A percentile compares a stretch with the other conserved stretches of the same genome.
These are phyloP conservation scores for Dendrobium nobile DNA, from an alignment of 106 monocot species.

Conservation along the genomic window DNA sequence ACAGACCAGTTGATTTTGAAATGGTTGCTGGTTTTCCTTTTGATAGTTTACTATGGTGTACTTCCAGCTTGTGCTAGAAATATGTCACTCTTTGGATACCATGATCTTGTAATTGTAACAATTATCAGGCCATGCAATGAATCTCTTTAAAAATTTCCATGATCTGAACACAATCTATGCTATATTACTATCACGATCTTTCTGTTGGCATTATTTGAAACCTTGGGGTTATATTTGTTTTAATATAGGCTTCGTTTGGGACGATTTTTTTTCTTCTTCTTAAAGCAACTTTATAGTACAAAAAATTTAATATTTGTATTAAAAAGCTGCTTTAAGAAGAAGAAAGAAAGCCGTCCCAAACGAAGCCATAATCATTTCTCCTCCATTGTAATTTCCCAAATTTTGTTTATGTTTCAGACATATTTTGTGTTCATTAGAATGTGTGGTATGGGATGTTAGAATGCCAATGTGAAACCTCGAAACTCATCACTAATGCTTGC, in stretches of 20 bases:
- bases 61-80: not conserved
- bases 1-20: not conserved
- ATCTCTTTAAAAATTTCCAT: not conserved
- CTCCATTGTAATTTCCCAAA: not conserved
- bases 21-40: not conserved
- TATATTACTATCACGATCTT: not conserved
- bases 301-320: no score
- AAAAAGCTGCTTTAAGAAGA: no score
- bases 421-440: not conserved
- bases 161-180: not conserved
- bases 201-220: not conserved
- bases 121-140: not conserved
- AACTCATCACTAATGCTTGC: not conserved
- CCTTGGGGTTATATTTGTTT: not conserved
- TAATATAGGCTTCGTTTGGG: not conserved
- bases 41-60: not conserved
- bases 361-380: not conserved
- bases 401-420: not conserved
- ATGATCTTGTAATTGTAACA: not conserved
- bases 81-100: not conserved
- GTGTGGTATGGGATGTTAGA: not conserved
- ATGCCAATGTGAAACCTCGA: not conserved
- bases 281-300: no score
- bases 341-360: no score
- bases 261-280: no score